Percentiles rank a stretch among this genome's conserved stretches.
phyloP scores from a whole-genome alignment of 768 basidiomycete genomes.

The Hericium rajendrae region DNA sequence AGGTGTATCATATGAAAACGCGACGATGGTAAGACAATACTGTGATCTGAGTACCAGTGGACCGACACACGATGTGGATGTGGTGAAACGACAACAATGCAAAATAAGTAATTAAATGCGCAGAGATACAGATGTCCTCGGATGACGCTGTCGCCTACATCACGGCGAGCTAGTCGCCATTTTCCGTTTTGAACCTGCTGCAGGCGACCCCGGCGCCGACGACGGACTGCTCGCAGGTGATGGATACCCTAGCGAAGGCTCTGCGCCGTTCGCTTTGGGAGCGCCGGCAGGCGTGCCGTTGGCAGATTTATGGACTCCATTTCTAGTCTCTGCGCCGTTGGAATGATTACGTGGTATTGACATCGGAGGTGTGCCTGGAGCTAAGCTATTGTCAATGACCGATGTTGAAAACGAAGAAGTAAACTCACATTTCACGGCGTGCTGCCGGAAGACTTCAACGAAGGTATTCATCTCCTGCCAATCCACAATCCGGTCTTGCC shows the following conservation, averaged over 20 bases:
- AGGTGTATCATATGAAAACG: neutral
- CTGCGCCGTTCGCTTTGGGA: constrained; percentile 5
- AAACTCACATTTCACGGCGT: constrained; percentile 31
- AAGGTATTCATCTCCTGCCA: constrained; percentile 51
- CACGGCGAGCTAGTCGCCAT: constrained; percentile 21
- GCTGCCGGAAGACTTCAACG: constrained; percentile 51
- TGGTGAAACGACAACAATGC: constrained; percentile 5
- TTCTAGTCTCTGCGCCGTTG: neutral
- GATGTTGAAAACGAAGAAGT: neutral
- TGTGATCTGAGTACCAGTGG: neutral
- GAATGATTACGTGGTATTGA: neutral
- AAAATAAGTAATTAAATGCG: constrained; percentile 12
- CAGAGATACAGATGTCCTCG: constrained; percentile 6
- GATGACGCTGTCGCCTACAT: neutral
- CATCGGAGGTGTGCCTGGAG: constrained; percentile 4
- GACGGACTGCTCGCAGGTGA: constrained; percentile 3
- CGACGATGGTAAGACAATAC: constrained; percentile 1
- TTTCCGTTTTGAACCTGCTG: constrained; percentile 45
- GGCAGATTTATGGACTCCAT: constrained; percentile 1
- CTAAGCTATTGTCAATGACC: neutral
- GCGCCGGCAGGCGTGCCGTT: constrained; percentile 6
- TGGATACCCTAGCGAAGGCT: neutral
- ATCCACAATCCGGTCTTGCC: constrained; percentile 31
- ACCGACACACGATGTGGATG: neutral
- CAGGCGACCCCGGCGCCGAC: constrained; percentile 18